Percentiles rank a stretch among this genome's conserved stretches.
Evolutionary conservation across 2,329 filamentous ascomycete genomes (phyloP).

Genomic region (Botrytis deweyae): DNA sequence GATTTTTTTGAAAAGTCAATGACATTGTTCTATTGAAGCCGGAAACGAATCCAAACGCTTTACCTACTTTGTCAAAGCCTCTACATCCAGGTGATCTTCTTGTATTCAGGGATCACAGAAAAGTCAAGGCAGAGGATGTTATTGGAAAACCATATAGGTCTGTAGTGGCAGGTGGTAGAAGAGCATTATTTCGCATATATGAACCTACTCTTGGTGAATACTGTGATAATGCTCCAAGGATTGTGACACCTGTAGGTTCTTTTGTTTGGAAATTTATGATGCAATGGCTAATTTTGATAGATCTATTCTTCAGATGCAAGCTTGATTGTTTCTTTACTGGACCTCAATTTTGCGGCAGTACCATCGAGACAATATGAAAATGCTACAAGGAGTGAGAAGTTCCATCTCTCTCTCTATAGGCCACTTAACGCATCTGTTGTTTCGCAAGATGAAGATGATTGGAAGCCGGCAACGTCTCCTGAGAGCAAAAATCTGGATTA

Average conservation of each 20-base stretch:
- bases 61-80: constrained; percentile 43
- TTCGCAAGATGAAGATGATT: background rate
- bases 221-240: constrained; percentile 58
- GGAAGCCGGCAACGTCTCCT: background rate
- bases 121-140: constrained; percentile 43
- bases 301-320: constrained; percentile 75
- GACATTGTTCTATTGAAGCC: constrained; percentile 38
- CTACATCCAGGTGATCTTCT: constrained; percentile 40
- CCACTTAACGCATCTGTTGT: background rate
- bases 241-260: constrained; percentile 69
- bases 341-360: constrained; percentile 54
- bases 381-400: background rate
- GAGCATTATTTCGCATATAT: constrained; percentile 45
- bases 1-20: background rate
- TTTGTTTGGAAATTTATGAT: background rate
- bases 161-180: constrained; percentile 27
- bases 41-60: constrained; percentile 20
- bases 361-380: constrained; percentile 40
- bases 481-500: background rate
- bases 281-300: constrained; percentile 41
- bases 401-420: background rate
- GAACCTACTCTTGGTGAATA: constrained; percentile 73
- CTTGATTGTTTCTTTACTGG: constrained; percentile 72
- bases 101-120: constrained; percentile 15
- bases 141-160: constrained; percentile 36